Evolutionary conservation across 352 stramenopile species (phyloP).

Genomic region (Phytophthora pistaciae): DNA sequence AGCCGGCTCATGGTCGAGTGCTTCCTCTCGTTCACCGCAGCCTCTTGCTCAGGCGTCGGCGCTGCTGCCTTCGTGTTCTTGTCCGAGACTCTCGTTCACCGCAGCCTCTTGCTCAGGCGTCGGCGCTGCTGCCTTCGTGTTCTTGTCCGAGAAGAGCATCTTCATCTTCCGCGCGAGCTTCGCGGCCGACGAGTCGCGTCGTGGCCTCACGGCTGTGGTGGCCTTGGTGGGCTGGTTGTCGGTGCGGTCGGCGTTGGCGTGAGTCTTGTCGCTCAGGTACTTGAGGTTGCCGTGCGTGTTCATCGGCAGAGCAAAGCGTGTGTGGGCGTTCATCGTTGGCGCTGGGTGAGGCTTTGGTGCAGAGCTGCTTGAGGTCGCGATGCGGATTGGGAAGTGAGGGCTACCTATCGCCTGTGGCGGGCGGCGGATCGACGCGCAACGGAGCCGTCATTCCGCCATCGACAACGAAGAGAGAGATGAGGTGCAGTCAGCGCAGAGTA

Average conservation of each 20-base stretch:
- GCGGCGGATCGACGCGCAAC: not conserved
- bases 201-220: not conserved
- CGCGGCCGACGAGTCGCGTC: slow-evolving; percentile 13
- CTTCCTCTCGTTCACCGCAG: slow-evolving; percentile 22
- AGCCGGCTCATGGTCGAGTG: slow-evolving; percentile 20
- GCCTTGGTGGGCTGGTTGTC: not conserved
- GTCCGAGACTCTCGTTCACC: slow-evolving; percentile 14
- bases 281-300: slow-evolving; percentile 34
- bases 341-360: not conserved
- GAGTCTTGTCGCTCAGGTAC: slow-evolving; percentile 23
- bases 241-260: slow-evolving; percentile 5
- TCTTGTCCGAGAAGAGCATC: slow-evolving; percentile 18
- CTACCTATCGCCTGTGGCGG: not conserved
- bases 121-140: not conserved
- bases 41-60: slow-evolving; percentile 7
- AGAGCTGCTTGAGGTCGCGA: not conserved
- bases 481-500: not conserved
- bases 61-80: slow-evolving; percentile 10
- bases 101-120: slow-evolving; percentile 5
- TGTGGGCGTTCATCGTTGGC: slow-evolving; percentile 27
- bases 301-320: slow-evolving; percentile 26
- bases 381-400: slow-evolving; percentile 24
- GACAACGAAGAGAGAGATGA: not conserved
- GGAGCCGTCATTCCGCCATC: not conserved
- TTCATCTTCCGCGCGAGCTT: slow-evolving; percentile 34